Base-by-base conservation (phyloP, 208 protist genomes). In the Leishmania martiniquensis region DNA sequence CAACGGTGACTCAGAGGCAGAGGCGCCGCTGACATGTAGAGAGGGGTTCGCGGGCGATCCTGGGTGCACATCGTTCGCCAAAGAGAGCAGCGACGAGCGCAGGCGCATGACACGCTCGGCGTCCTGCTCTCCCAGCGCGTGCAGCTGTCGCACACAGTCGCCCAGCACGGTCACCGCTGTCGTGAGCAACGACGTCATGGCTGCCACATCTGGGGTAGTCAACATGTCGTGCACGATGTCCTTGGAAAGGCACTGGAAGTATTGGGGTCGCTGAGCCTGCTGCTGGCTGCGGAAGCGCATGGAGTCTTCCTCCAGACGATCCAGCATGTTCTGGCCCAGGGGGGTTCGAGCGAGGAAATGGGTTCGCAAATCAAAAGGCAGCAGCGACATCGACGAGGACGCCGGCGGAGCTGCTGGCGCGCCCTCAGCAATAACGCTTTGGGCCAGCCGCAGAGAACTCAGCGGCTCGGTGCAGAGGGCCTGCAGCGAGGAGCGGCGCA, bases 221-320 rank as follows among this genome's bases (percentile, higher is more conserved):
- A 78, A 62, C 72, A 69, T 55, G 17, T 77, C 37, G 37, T 22
- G 72, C 69, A 84, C 72, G 22, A 59, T 57, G 34, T 88, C 81
- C n/a, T 49, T 63, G 5, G 82, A 75, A 25, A 97, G 82, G 17
- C 77, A 76, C 49, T 59, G 75, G 63, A 95, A 81, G 42, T 75
- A 79, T 65, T 77, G 75, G 9, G 75, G 57, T 7, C 76, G 62
- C 62, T 85, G 79, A 45, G 86, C 49, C 65, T 80, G 77, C 78
- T 89, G 81, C 78, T 93, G 83, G 6, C 78, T 42, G n/a, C 83
- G 82, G 81, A 92, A 98, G 62, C 85, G 80, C 45, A 49, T 55
- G 17, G 91, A 86, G 82, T 98, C 95, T 42, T 91, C 85, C 67
- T 93, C 87, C 25, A 98, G 77, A 2, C 95, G 86, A 47, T 87